phyloP scores from a whole-genome alignment of 2,329 filamentous ascomycete genomes.

The Cadophora sp. region DNA sequence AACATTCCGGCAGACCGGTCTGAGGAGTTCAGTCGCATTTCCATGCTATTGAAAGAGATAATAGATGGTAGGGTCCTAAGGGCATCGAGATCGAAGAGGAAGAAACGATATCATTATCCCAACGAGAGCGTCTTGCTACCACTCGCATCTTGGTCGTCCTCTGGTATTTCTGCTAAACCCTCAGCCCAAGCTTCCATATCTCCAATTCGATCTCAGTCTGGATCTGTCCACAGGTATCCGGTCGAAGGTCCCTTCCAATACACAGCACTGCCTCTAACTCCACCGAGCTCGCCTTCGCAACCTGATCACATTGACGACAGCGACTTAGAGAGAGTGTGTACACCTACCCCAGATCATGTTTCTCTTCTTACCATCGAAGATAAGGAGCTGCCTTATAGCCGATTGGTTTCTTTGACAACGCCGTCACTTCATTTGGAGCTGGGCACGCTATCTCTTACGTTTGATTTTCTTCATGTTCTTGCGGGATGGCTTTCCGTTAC shows the following conservation, averaged over 20 bases:
- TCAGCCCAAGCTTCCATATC: constrained; percentile 25
- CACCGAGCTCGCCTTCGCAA: constrained; percentile 23
- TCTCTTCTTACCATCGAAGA: constrained; percentile 20
- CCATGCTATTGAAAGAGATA: constrained; percentile 22
- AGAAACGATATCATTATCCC: constrained; percentile 23
- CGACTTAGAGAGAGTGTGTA: constrained; percentile 6
- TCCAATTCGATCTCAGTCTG: constrained; percentile 21
- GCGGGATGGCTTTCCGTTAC: constrained; percentile 24
- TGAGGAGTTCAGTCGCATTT: constrained; percentile 18
- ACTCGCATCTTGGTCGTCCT: constrained; percentile 27
- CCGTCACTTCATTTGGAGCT: constrained; percentile 25
- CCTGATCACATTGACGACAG: constrained; percentile 7
- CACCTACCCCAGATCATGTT: constrained; percentile 12
- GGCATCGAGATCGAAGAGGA: constrained; percentile 20
- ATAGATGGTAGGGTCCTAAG: constrained; percentile 26
- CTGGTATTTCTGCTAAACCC: constrained; percentile 20
- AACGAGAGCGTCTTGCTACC: constrained; percentile 31
- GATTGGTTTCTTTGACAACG: constrained; percentile 18
- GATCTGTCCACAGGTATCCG: neutral
- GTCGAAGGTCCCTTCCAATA: constrained; percentile 3
- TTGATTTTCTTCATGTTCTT: constrained; percentile 27
- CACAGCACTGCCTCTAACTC: constrained; percentile 25
- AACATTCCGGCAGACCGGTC: constrained; percentile 25
- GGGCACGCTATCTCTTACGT: constrained; percentile 23
- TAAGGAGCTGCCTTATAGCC: constrained; percentile 26